Conservation (phyloP, 306 rosid species). For the Lotus japonicus region DNA sequence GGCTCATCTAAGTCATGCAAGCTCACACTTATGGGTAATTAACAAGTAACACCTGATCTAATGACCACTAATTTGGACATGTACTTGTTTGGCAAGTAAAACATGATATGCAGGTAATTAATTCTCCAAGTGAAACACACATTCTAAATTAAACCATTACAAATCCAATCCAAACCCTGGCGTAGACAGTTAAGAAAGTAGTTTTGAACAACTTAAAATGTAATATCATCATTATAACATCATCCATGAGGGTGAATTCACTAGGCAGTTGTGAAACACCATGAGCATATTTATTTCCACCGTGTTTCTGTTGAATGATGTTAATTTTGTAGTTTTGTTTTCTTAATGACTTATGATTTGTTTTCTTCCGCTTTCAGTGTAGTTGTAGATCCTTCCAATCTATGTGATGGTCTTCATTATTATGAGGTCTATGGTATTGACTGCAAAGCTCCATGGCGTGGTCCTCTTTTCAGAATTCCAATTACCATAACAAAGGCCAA, state of each 20-base stretch:
- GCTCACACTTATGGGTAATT: neutral
- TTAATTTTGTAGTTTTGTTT: constrained; percentile 5
- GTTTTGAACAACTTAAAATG: constrained; percentile 4
- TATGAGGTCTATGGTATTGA: constrained; percentile 81
- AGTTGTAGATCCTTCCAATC: constrained; percentile 77
- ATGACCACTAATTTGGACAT: too few relatives aligned
- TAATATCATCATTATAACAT: neutral
- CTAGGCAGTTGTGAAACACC: neutral
- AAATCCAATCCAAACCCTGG: neutral
- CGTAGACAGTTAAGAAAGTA: neutral
- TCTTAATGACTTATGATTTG: constrained; percentile 4
- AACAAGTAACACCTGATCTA: neutral
- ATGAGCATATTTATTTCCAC: neutral
- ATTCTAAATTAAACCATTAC: neutral
- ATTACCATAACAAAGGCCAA: constrained; percentile 79
- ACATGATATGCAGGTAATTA: neutral
- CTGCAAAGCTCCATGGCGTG: constrained; percentile 96
- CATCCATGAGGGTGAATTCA: neutral
- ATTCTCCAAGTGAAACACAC: neutral
- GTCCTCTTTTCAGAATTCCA: constrained; percentile 95
- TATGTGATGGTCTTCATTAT: constrained; percentile 83
- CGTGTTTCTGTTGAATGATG: constrained; percentile 1
- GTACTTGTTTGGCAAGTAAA: neutral
- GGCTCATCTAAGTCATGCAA: neutral
- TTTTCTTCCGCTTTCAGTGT: constrained; percentile 47